Evolutionary conservation across 129 eudicot genomes (phyloP), one percentile per base, ranked within the genome.

Genomic region (Solidago caesia): DNA sequence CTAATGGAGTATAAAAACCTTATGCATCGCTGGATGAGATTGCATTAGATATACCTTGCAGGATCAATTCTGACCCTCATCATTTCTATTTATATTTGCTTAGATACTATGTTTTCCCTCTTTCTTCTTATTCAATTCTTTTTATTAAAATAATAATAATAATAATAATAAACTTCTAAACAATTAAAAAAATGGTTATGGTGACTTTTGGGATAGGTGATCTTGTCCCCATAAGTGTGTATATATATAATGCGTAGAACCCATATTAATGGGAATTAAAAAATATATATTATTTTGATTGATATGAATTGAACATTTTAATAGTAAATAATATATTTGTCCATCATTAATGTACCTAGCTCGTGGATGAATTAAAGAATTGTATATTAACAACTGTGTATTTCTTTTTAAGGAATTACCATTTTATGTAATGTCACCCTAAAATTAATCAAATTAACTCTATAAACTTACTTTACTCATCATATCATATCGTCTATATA

Each of bases 21-120:
- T 49, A 71, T 87, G 94, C 90, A 76, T 83, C 86, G 91, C 97
- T 91, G 97, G 87, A 86, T 88, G 83, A 84, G 92, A 91, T 91
- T 85, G 81, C 79, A 74, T 84, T 77, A 84, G 89, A 91, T 88
- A 80, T 83, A 73, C 47, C 66, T 73, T 75, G 41, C 77, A 81
- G 85, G 41, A 7, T 48, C 53, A 48, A 51, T 75, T 81, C 69
- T 84, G 78, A 67, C 76, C 72, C 76, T 74, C 81, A 75, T 81
- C 69, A 76, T 76, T 74, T 74, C 46, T 87, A 79, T 71, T 61
- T 82, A 80, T 79, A 72, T 81, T 60, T 79, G 79, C 83, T 69
- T 85, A 62, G 86, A 82, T 84, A 81, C 74, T 78, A 71, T 79
- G 75, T 75, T 63, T 11, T 49, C n/a, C 60, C 80, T 57, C n/a